Percentiles rank a stretch among this genome's conserved stretches.
Conservation (phyloP, 352 stramenopile genomes). For the Ophiocytium majus region DNA sequence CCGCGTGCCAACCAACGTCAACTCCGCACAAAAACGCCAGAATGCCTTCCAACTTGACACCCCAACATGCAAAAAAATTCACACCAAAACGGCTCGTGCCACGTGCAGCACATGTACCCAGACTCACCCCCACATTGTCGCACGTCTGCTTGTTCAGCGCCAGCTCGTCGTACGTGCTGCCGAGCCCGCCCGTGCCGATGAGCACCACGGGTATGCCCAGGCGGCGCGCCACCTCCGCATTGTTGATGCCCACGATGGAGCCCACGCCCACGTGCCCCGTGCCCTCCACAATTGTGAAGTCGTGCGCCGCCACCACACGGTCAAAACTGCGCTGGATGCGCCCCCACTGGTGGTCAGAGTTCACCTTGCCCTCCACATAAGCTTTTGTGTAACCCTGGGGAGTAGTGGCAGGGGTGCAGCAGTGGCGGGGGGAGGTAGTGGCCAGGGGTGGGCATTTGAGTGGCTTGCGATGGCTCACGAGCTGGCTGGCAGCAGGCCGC, state of each 20-base stretch:
- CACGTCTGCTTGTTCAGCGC: conserved; percentile 87
- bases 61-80: too few species aligned
- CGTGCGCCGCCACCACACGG: conserved; percentile 30
- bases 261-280: conserved; percentile 74
- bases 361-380: not conserved
- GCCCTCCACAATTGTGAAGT: conserved; percentile 46
- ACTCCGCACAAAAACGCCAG: too few species aligned
- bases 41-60: too few species aligned
- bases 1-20: too few species aligned
- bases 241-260: conserved; percentile 81
- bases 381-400: conserved; percentile 11
- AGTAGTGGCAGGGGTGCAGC: too few species aligned
- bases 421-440: too few species aligned
- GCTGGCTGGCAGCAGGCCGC: too few species aligned
- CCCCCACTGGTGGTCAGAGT: conserved; percentile 20
- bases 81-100: too few species aligned
- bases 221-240: conserved; percentile 75
- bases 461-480: too few species aligned
- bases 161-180: conserved; percentile 84
- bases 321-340: conserved; percentile 33
- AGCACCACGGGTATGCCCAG: conserved; percentile 67
- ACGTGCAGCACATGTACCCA: not conserved
- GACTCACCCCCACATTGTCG: conserved; percentile 77
- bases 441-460: too few species aligned
- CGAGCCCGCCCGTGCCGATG: conserved; percentile 91